Percentiles rank a stretch among this genome's conserved stretches.
These are phyloP conservation scores for Fusarium nelsonii DNA, from an alignment of 2,329 filamentous ascomycete genomes.

Conservation along the genomic window DNA sequence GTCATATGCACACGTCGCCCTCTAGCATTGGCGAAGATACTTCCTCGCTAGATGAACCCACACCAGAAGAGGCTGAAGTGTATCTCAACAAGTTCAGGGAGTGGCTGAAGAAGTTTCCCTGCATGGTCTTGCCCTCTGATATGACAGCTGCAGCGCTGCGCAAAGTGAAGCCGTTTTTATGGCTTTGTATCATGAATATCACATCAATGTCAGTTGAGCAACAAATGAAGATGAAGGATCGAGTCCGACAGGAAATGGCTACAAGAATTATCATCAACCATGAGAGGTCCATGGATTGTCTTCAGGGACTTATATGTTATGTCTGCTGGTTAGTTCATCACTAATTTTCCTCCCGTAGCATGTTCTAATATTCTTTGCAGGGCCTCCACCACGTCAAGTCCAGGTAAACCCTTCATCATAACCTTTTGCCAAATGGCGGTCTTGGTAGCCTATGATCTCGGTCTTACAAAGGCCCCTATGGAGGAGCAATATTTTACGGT, in stretches of 20 bases:
- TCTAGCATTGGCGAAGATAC: constrained; percentile 36
- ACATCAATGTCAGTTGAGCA: constrained; percentile 57
- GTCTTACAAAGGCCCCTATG: constrained; percentile 55
- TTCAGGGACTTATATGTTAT: constrained; percentile 63
- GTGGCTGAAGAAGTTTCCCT: constrained; percentile 60
- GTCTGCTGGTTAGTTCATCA: constrained; percentile 58
- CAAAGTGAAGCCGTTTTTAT: constrained; percentile 61
- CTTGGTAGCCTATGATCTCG: constrained; percentile 60
- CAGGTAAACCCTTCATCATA: constrained; percentile 60
- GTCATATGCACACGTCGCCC: constrained; percentile 12
- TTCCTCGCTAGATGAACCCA: constrained; percentile 48
- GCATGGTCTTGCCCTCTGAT: constrained; percentile 56
- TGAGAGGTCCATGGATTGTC: constrained; percentile 65
- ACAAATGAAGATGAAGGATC: constrained; percentile 56
- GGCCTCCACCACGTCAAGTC: constrained; percentile 55
- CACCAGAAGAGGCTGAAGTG: constrained; percentile 54
- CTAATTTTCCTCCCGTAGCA: too few species aligned
- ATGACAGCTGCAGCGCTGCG: constrained; percentile 56
- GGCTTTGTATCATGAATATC: constrained; percentile 62
- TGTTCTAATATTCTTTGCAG: constrained; percentile 43
- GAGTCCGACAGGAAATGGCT: constrained; percentile 59
- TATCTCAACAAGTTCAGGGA: constrained; percentile 58
- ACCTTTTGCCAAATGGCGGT: constrained; percentile 58
- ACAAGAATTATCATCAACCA: constrained; percentile 61
- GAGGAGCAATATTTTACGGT: constrained; percentile 54